Conservation (phyloP, 208 protist species). For the Leishmania aethiopica region DNA sequence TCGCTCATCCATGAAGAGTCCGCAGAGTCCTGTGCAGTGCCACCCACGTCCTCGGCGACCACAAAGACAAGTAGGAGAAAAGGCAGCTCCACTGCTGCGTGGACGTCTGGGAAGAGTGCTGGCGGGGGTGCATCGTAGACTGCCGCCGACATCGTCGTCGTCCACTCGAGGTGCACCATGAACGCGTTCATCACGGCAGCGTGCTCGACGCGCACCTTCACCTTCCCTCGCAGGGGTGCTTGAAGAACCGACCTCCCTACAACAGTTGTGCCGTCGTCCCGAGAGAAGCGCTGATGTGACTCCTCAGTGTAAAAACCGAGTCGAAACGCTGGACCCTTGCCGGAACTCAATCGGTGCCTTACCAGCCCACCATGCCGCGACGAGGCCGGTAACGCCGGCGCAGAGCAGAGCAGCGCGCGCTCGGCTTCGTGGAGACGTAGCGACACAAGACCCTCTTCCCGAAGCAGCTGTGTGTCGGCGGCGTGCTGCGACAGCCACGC, state of each 20-base stretch:
- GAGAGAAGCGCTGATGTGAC: background rate
- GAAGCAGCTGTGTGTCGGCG: slow-evolving; percentile 1
- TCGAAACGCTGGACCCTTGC: background rate
- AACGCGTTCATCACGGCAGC: slow-evolving; percentile 18
- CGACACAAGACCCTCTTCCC: background rate
- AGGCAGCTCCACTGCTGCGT: slow-evolving; percentile 18
- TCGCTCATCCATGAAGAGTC: background rate
- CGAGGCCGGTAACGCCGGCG: background rate
- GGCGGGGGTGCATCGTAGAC: background rate
- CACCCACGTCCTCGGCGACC: background rate
- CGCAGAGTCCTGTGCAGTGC: background rate
- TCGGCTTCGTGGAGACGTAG: slow-evolving; percentile 2
- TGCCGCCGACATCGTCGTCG: background rate
- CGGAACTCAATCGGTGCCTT: background rate
- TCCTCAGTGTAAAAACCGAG: background rate
- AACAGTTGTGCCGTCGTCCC: background rate
- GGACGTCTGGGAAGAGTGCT: background rate
- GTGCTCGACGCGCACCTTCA: slow-evolving; percentile 28
- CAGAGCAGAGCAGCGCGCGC: background rate
- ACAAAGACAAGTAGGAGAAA: slow-evolving; percentile 32
- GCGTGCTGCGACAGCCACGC: slow-evolving; percentile 13
- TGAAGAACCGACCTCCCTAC: background rate
- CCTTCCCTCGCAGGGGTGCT: slow-evolving; percentile 6
- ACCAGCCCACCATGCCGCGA: background rate
- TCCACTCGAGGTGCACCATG: slow-evolving; percentile 25